Conservation (phyloP, 345 rosid genomes). For the Brassica carinata region DNA sequence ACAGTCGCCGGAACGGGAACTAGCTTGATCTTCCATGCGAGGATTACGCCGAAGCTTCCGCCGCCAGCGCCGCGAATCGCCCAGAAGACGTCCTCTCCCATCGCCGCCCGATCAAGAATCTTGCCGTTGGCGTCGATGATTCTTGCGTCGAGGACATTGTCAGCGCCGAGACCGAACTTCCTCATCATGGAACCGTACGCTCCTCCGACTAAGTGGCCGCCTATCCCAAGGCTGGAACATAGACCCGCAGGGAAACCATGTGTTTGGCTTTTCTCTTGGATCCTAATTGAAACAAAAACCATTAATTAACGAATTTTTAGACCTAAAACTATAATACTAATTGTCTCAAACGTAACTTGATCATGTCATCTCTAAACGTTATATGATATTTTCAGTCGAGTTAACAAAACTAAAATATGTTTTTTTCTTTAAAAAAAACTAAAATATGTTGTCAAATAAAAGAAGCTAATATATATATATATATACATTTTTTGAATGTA, state of each 20-base stretch:
- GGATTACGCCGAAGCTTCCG: constrained; percentile 68
- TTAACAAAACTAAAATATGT: too few relatives aligned
- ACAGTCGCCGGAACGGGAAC: constrained; percentile 66
- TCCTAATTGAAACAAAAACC: constrained; percentile 40
- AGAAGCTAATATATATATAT: too few relatives aligned
- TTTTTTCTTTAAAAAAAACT: too few relatives aligned
- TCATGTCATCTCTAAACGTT: too few relatives aligned
- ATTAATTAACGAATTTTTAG: not conserved
- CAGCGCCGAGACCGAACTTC: constrained; percentile 75
- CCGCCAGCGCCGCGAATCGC: constrained; percentile 82
- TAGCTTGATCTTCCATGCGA: constrained; percentile 65
- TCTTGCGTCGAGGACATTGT: constrained; percentile 73
- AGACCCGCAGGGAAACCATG: constrained; percentile 78
- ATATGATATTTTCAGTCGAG: too few relatives aligned
- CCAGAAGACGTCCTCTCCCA: constrained; percentile 83
- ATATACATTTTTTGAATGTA: not conserved
- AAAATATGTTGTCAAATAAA: too few relatives aligned
- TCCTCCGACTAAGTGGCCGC: constrained; percentile 69
- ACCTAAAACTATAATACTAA: too few relatives aligned
- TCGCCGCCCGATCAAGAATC: constrained; percentile 57
- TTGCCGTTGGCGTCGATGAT: constrained; percentile 58
- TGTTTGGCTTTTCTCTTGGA: constrained; percentile 58
- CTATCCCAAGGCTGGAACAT: constrained; percentile 66
- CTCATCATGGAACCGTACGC: constrained; percentile 81
- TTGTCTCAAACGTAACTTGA: too few relatives aligned